Conservation (phyloP, 2,329 filamentous ascomycete genomes). For the Xylaria sp. region DNA sequence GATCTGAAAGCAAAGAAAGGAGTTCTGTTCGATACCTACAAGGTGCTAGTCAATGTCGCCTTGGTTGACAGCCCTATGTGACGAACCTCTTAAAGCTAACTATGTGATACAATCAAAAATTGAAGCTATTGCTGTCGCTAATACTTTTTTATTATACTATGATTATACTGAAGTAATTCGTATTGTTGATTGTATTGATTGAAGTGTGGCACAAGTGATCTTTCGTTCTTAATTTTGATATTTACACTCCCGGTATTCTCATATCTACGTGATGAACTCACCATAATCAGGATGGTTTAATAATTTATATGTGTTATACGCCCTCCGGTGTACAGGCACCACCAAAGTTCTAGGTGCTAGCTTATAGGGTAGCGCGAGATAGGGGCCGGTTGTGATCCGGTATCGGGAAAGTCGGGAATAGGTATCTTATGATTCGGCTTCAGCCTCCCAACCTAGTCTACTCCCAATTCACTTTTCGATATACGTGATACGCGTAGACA, state of each 20-base stretch:
- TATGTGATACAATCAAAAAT: neutral
- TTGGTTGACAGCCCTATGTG: neutral
- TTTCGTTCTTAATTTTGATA: neutral
- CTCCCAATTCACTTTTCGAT: neutral
- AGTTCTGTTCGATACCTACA: too few species aligned
- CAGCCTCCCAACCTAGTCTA: neutral
- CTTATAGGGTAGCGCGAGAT: constrained; percentile 5
- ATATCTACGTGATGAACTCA: neutral
- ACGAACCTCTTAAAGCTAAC: neutral
- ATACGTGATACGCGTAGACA: neutral
- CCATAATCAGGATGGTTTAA: neutral
- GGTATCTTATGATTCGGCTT: constrained; percentile 17
- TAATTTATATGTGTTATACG: neutral
- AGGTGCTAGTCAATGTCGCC: neutral
- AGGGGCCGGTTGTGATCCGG: constrained; percentile 23
- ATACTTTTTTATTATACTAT: neutral
- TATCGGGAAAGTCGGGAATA: constrained; percentile 39
- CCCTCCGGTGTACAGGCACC: neutral
- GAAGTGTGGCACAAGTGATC: neutral
- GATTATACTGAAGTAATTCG: neutral
- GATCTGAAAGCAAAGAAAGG: too few species aligned
- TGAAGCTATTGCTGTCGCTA: neutral
- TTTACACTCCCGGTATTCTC: neutral
- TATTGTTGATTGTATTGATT: neutral
- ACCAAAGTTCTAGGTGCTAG: neutral